Base-by-base conservation (phyloP, 305 asterid species). In the Stenogyne calaminthoides region DNA sequence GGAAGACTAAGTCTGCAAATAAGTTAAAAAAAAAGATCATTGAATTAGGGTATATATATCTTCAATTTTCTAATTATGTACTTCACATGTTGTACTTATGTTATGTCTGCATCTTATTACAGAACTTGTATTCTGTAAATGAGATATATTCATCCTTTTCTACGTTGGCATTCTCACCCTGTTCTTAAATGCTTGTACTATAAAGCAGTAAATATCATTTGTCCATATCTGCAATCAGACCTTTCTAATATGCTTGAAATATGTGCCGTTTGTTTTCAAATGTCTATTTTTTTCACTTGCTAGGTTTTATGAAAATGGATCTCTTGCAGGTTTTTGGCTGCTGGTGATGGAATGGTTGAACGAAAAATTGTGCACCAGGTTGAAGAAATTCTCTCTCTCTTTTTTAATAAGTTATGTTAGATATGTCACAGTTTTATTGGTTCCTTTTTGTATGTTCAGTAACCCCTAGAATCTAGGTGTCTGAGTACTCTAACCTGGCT, bases 331-430 rank as follows among this genome's bases (percentile, higher is more conserved):
- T 92, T 86, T 79, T 76, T 95, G 94, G 84, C 96, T 44, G 96
- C 96, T 55, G 80, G 92, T 80, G 98, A 92, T 82, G 98, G 98
- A 71, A 82, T 95, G 71, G 83, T 80, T 82, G 83, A 91, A 76
- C 85, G 86, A 59, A 80, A 80, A 57, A 71, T 88, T 83, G 85
- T 92, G 56, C 86, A 83, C 72, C 82, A 90, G 99, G 99, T 95
- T 75, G 69, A 78, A 55, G 47, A 55, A 65, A 55, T 76, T 69
- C 39, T 69, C 47, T 63, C 27, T 52, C 32, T 55, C n/a, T n/a
- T 19, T 9, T 54, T 9, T 19, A 4, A 19, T 9, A 3, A 8
- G 14, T 67, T 62, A 54, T 14, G 9, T 42, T 64, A 56, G 78
- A 58, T 70, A 59, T 70, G 58, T 20, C 22, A 27, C 12, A 9